Evolutionary conservation across 2,329 filamentous ascomycete species (phyloP).

Genomic region (Dactylella cylindrospora): DNA sequence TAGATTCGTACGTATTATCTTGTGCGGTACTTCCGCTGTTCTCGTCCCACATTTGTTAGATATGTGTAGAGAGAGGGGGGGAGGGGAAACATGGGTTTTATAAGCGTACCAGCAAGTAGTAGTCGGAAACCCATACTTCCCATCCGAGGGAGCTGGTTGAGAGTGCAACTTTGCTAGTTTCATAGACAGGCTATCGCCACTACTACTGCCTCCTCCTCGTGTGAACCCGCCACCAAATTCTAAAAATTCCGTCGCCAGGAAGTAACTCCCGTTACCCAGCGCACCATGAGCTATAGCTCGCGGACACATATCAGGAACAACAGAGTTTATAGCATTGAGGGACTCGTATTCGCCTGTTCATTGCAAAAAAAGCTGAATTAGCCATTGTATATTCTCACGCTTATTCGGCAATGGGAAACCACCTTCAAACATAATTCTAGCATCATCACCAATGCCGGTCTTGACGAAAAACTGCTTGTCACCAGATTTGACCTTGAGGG

Average conservation of each 20-base stretch:
- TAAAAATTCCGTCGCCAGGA: conserved; percentile 77
- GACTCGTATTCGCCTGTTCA: conserved; percentile 73
- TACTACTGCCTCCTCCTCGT: conserved; percentile 52
- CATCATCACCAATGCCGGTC: conserved; percentile 62
- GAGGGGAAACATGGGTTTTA: too few species aligned
- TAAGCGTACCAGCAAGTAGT: conserved; percentile 69
- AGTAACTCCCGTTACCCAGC: conserved; percentile 57
- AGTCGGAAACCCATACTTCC: conserved; percentile 79
- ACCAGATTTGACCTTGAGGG: conserved; percentile 61
- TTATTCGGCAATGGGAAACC: not conserved
- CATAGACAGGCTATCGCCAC: conserved; percentile 64
- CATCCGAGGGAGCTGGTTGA: conserved; percentile 67
- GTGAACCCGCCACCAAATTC: conserved; percentile 59
- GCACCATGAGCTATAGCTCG: conserved; percentile 71
- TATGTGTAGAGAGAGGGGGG: not conserved
- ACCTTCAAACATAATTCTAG: conserved; percentile 71
- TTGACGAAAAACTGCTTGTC: conserved; percentile 70
- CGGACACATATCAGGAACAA: conserved; percentile 75
- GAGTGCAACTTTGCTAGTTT: conserved; percentile 79
- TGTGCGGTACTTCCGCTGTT: conserved; percentile 73
- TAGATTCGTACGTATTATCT: conserved; percentile 70
- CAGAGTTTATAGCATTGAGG: conserved; percentile 74
- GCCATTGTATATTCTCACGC: not conserved
- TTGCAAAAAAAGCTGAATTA: not conserved
- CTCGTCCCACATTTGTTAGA: not conserved